Base-by-base conservation (phyloP, 805 yeast genomes). In the Cyberlindnera mississippiensis region DNA sequence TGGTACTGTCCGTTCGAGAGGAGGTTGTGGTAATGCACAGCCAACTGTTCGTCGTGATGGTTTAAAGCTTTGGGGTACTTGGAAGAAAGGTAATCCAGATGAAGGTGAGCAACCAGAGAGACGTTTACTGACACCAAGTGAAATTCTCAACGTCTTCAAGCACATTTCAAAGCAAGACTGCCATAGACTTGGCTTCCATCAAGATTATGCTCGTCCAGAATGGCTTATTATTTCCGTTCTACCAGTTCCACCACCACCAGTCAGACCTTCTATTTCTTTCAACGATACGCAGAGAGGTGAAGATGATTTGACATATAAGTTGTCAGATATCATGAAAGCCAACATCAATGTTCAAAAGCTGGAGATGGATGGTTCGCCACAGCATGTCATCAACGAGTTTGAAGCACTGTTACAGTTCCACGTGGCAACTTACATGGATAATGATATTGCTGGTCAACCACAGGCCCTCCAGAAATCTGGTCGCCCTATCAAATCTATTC, bases 211-310 rank as follows among this genome's bases (percentile, higher is more conserved):
- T 2, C 82, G 99, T 56, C 99, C 99, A 2, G 99, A 93, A 68
- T 93, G 99, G 99, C 79, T 93, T 81, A 75, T 93, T 46, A 78
- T 93, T 52, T 89, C 98, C 2, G 98, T 93, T n/a, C 72, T 93
- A 57, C 99, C 99, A 1, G 99, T 93, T 15, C 99, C 99, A 33
- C 99, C 99, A 38, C 99, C 99, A 48, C 98, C 97, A 28, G 99
- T 93, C 27, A 83, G 99, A 65, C 99, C 99, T 10, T 86, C 96
- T 18, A 93, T 93, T 69, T 96, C 99, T 2, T 90, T 93, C 58
- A 93, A 93, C 53, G 99, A 93, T 62, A 87, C 97, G 10, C 96
- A 96, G 48, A 82, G 99, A 69, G 97, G 98, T 55, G 99, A 93
- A 66, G 99, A 93, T 78, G 99, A 93, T 74, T 82, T 93, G 67